Evolutionary conservation across 1,139 yeast genomes (phyloP).

Genomic region (Oligophagozyma castellii): DNA sequence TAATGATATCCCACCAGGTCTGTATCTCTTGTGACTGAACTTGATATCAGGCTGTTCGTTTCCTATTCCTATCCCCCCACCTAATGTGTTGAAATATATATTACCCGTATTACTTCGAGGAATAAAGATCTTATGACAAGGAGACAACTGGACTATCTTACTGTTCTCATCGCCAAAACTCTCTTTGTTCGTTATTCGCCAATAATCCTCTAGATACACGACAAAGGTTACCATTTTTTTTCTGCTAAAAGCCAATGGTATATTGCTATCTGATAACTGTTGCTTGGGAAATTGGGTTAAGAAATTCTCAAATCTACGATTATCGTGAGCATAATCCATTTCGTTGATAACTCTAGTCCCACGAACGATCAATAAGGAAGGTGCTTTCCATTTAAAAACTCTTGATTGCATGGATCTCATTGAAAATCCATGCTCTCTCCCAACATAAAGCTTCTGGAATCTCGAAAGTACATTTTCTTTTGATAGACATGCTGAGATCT

Average conservation of each 20-base stretch:
- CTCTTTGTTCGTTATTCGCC: conserved; percentile 62
- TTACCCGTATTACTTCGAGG: conserved; percentile 21
- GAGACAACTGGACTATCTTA: conserved; percentile 48
- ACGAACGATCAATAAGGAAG: conserved; percentile 54
- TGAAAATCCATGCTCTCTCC: conserved; percentile 67
- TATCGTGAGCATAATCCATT: conserved; percentile 22
- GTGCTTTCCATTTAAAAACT: conserved; percentile 84
- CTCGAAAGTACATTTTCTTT: conserved; percentile 28
- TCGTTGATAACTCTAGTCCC: conserved; percentile 46
- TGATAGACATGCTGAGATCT: conserved; percentile 23
- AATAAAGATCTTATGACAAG: conserved; percentile 45
- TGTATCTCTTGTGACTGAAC: conserved; percentile 29
- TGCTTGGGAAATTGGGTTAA: conserved; percentile 39
- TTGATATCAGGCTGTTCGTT: conserved; percentile 45
- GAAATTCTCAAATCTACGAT: conserved; percentile 39
- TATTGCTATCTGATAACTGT: conserved; percentile 24
- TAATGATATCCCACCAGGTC: conserved; percentile 61
- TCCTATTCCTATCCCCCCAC: conserved; percentile 78
- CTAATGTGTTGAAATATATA: conserved; percentile 51
- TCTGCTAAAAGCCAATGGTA: conserved; percentile 11
- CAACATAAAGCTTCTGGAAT: conserved; percentile 53
- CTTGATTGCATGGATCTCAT: conserved; percentile 76
- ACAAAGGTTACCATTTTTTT: conserved; percentile 36
- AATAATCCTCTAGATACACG: conserved; percentile 51
- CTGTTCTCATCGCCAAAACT: conserved; percentile 54